A percentile compares a stretch with the other conserved stretches of the same genome.
Evolutionary conservation across 192 early-diverging fungal species (phyloP).

Genomic region (Spinellus fusiger): DNA sequence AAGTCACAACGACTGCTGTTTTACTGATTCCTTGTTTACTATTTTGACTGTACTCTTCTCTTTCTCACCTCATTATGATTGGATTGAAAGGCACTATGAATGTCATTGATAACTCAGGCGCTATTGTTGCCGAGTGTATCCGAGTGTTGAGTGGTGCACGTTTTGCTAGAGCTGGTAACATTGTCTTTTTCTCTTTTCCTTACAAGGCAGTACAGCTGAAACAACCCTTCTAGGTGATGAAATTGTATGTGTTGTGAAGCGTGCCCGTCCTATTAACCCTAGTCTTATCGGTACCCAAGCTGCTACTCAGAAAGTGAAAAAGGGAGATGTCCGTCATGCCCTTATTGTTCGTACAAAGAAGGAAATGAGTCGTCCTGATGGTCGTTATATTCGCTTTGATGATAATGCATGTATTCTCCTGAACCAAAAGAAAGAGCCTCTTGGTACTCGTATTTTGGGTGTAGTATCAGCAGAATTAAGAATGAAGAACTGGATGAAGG

Average conservation of each 20-base stretch:
- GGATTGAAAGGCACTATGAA: conserved; percentile 75
- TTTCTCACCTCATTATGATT: conserved; percentile 60
- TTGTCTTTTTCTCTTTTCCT: background rate
- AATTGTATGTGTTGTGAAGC: conserved; percentile 93
- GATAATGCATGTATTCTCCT: conserved; percentile 96
- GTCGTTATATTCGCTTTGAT: conserved; percentile 88
- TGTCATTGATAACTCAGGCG: conserved; percentile 98
- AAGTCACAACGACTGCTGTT: too few relatives aligned
- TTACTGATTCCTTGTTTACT: too few relatives aligned
- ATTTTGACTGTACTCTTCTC: too few relatives aligned
- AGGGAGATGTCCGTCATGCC: conserved; percentile 90
- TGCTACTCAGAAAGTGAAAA: conserved; percentile 70
- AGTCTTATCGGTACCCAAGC: conserved; percentile 46
- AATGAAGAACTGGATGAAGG: conserved; percentile 95
- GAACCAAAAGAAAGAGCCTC: conserved; percentile 88
- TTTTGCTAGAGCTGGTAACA: conserved; percentile 56
- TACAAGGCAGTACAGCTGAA: background rate
- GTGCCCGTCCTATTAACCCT: conserved; percentile 73
- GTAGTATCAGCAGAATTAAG: conserved; percentile 84
- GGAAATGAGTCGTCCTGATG: conserved; percentile 85
- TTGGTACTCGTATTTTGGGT: conserved; percentile 91
- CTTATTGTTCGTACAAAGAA: conserved; percentile 87
- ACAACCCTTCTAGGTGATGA: conserved; percentile 67
- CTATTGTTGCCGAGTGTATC: conserved; percentile 91
- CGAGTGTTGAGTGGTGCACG: conserved; percentile 78